These are phyloP conservation scores for Kluyveromyces siamensis DNA, from an alignment of 805 yeast genomes.

Conservation along the genomic window DNA sequence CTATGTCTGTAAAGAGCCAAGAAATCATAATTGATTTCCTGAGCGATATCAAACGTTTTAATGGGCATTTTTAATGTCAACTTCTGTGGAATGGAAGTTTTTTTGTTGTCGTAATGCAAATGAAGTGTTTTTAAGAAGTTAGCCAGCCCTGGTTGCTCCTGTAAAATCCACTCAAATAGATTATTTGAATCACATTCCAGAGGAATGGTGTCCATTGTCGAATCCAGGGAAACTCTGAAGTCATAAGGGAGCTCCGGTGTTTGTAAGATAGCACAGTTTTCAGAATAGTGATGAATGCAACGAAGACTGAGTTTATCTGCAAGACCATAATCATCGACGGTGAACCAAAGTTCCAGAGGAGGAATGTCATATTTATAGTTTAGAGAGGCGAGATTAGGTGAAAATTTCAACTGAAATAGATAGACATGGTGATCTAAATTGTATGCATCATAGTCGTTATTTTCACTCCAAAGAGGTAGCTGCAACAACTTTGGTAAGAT, in stretches of 20 bases:
- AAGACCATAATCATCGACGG: constrained; percentile 20
- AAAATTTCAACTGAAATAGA: constrained; percentile 20
- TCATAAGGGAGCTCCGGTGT: constrained; percentile 21
- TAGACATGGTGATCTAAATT: constrained; percentile 24
- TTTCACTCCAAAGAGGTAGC: constrained; percentile 13
- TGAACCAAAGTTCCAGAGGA: constrained; percentile 25
- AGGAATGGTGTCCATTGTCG: constrained; percentile 10
- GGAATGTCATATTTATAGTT: constrained; percentile 7
- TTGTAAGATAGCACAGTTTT: constrained; percentile 14
- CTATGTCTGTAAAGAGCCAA: constrained; percentile 17
- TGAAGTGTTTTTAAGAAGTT: constrained; percentile 27
- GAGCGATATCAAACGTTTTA: not conserved
- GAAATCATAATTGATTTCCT: constrained; percentile 14
- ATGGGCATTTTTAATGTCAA: constrained; percentile 9
- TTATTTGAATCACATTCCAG: constrained; percentile 17
- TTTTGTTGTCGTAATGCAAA: constrained; percentile 10
- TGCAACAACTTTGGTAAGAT: constrained; percentile 14
- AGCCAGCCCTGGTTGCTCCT: constrained; percentile 36
- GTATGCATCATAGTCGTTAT: constrained; percentile 8
- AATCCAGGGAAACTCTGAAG: constrained; percentile 15
- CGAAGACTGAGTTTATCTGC: constrained; percentile 17
- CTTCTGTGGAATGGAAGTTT: constrained; percentile 9
- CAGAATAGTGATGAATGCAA: constrained; percentile 15
- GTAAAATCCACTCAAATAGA: constrained; percentile 8
- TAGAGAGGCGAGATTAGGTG: constrained; percentile 12